These are phyloP conservation scores for Geotrichum cucujoidarum DNA, from an alignment of 1,139 yeast species.

Conservation along the genomic window DNA sequence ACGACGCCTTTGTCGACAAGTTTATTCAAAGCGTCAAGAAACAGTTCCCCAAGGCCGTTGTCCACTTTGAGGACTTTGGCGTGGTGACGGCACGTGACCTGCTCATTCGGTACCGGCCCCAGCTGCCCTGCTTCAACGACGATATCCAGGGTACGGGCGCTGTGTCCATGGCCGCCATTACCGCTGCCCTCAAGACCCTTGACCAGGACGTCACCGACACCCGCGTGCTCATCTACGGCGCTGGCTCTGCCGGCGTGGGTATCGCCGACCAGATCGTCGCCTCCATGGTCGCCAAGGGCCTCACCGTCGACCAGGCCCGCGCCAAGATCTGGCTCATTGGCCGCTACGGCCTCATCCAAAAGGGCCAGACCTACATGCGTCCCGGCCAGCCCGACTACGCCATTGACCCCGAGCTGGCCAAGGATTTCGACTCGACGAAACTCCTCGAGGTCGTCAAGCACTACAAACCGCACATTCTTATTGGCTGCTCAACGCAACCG, in stretches of 20 bases:
- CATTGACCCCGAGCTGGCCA: constrained; percentile 51
- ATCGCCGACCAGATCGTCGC: constrained; percentile 89
- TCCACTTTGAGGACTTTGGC: constrained; percentile 96
- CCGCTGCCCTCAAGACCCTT: constrained; percentile 78
- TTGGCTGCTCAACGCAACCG: constrained; percentile 93
- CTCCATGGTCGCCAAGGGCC: constrained; percentile 79
- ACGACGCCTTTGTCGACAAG: constrained; percentile 75
- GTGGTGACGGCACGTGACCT: constrained; percentile 81
- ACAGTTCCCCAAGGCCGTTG: constrained; percentile 82
- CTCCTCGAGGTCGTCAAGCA: constrained; percentile 63
- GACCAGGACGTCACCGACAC: constrained; percentile 62
- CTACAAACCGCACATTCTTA: constrained; percentile 83
- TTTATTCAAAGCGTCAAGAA: constrained; percentile 66
- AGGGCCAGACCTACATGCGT: constrained; percentile 41
- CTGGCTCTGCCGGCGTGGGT: constrained; percentile 95
- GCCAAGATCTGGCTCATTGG: constrained; percentile 72
- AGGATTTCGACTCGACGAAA: constrained; percentile 61
- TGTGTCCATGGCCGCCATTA: constrained; percentile 92
- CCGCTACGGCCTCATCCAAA: constrained; percentile 70
- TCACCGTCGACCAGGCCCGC: constrained; percentile 68
- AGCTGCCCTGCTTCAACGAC: constrained; percentile 89
- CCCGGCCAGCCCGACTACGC: constrained; percentile 69
- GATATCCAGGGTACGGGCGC: constrained; percentile 99
- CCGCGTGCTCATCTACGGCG: constrained; percentile 76
- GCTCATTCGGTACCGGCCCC: constrained; percentile 65